Percentiles rank a stretch among this genome's conserved stretches.
These are phyloP conservation scores for Beauveria caledonica DNA, from an alignment of 2,329 filamentous ascomycete species.

Conservation along the genomic window DNA sequence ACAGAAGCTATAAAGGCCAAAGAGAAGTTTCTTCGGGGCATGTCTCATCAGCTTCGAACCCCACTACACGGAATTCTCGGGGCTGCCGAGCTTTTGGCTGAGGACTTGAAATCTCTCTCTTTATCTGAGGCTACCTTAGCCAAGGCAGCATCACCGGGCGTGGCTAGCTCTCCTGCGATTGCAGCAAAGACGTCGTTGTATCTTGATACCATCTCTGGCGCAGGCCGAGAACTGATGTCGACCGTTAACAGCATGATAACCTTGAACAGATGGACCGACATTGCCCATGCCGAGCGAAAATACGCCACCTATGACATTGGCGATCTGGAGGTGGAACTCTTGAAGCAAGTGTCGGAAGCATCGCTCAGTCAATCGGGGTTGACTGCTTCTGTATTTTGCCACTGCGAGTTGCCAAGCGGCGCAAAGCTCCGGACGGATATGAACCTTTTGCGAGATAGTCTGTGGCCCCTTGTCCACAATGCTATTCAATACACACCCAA, in stretches of 20 bases:
- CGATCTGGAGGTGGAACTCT: background rate
- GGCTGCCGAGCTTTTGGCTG: constrained; percentile 29
- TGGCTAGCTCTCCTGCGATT: background rate
- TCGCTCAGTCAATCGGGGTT: background rate
- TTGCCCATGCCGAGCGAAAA: constrained; percentile 22
- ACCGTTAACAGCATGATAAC: constrained; percentile 36
- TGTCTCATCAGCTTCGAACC: constrained; percentile 39
- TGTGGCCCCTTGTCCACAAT: background rate
- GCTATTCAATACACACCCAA: background rate
- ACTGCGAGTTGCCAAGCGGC: background rate
- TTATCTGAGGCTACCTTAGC: background rate
- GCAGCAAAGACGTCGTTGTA: constrained; percentile 15
- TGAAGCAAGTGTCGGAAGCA: background rate
- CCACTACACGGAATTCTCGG: constrained; percentile 39
- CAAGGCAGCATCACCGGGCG: background rate
- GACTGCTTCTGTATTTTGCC: background rate
- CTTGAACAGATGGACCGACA: constrained; percentile 30
- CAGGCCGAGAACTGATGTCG: background rate
- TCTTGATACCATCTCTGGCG: constrained; percentile 13
- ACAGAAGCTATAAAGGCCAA: constrained; percentile 34
- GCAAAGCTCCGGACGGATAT: background rate
- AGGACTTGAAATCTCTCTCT: constrained; percentile 27
- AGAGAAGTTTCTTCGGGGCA: constrained; percentile 35
- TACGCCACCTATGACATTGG: constrained; percentile 17
- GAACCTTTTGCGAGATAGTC: background rate